phyloP scores from a whole-genome alignment of 140 eudicot species.

The Flaveria floridana region DNA sequence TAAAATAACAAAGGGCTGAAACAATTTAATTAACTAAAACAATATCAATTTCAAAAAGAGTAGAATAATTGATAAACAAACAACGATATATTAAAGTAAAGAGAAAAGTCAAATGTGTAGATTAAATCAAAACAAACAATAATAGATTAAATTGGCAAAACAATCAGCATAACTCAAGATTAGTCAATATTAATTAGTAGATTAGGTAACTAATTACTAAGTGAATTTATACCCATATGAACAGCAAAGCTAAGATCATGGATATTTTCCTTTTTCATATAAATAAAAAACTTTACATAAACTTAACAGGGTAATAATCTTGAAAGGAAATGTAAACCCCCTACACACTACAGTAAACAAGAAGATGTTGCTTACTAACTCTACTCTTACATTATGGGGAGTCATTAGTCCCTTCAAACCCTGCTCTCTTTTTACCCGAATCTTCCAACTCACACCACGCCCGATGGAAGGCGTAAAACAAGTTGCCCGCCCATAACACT shows the following conservation, averaged over 20 bases:
- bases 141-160: too few species aligned
- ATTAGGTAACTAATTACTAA: too few species aligned
- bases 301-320: slow-evolving; percentile 29
- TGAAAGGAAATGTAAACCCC: slow-evolving; percentile 12
- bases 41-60: too few species aligned
- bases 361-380: slow-evolving; percentile 29
- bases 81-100: too few species aligned
- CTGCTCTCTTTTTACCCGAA: slow-evolving; percentile 18
- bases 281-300: slow-evolving; percentile 30
- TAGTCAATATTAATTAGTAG: too few species aligned
- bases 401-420: slow-evolving; percentile 15
- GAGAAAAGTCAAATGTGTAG: too few species aligned
- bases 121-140: too few species aligned
- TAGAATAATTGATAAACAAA: too few species aligned
- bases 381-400: slow-evolving; percentile 25
- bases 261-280: not conserved
- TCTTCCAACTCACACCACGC: slow-evolving; percentile 37
- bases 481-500: slow-evolving; percentile 65
- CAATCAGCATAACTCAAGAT: too few species aligned
- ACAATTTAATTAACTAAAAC: too few species aligned
- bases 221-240: not conserved
- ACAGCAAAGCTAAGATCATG: slow-evolving; percentile 1
- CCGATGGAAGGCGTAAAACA: slow-evolving; percentile 60
- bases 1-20: too few species aligned
- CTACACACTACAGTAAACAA: slow-evolving; percentile 22